Evolutionary conservation across 495 filamentous ascomycete genomes (phyloP).

Genomic region (Podospora australis): DNA sequence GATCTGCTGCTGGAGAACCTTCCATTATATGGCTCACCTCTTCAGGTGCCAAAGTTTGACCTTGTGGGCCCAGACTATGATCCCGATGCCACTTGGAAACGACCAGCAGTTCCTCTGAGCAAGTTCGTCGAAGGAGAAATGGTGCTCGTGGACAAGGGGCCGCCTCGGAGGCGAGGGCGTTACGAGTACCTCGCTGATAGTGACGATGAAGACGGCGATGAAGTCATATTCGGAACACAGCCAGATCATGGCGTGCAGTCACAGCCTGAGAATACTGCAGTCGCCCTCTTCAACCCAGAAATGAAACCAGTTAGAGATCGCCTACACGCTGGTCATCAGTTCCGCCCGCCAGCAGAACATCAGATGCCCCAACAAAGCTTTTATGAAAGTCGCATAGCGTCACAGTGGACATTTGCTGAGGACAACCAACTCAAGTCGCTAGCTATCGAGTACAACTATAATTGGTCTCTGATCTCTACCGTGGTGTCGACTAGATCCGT

Average conservation of each 20-base stretch:
- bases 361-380: slow-evolving; percentile 82
- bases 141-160: slow-evolving; percentile 56
- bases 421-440: slow-evolving; percentile 80
- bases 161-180: slow-evolving; percentile 67
- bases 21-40: slow-evolving; percentile 67
- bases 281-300: slow-evolving; percentile 83
- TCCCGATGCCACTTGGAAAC: slow-evolving; percentile 66
- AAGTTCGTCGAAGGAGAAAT: slow-evolving; percentile 83
- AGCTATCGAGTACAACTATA: slow-evolving; percentile 89
- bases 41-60: slow-evolving; percentile 49
- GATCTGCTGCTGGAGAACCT: slow-evolving; percentile 83
- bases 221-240: slow-evolving; percentile 38
- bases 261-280: slow-evolving; percentile 66
- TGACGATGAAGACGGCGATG: slow-evolving; percentile 51
- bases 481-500: slow-evolving; percentile 65
- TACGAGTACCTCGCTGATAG: slow-evolving; percentile 70
- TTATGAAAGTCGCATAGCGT: slow-evolving; percentile 76
- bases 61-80: slow-evolving; percentile 49
- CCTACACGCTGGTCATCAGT: slow-evolving; percentile 85
- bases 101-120: slow-evolving; percentile 72
- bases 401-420: slow-evolving; percentile 84
- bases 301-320: slow-evolving; percentile 86
- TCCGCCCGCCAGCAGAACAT: slow-evolving; percentile 85
- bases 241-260: slow-evolving; percentile 35
- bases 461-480: slow-evolving; percentile 88